phyloP scores from a whole-genome alignment of 1,284 basidiomycete genomes.

The Stereum hirsutum region DNA sequence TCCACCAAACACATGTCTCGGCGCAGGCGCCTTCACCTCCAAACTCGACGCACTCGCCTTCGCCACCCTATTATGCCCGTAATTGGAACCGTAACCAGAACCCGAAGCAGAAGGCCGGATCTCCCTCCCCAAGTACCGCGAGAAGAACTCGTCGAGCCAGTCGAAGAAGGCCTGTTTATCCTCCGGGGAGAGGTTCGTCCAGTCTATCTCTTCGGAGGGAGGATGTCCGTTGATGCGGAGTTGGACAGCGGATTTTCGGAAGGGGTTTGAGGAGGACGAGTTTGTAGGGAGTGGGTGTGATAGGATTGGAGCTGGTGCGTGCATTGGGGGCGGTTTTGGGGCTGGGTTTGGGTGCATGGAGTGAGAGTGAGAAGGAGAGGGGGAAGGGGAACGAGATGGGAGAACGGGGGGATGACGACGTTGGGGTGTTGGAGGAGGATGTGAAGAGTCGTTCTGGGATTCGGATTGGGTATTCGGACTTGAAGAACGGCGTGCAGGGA shows the following conservation, averaged over 20 bases:
- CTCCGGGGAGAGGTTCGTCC: slow-evolving; percentile 51
- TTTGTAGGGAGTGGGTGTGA: background rate
- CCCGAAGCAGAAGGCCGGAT: too few relatives aligned
- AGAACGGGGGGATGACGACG: too few relatives aligned
- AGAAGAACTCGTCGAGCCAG: slow-evolving; percentile 75
- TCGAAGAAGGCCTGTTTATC: slow-evolving; percentile 68
- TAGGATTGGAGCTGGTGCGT: background rate
- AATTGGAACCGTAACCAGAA: too few relatives aligned
- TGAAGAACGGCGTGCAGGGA: too few relatives aligned
- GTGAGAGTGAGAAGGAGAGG: too few relatives aligned
- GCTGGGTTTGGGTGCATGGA: too few relatives aligned
- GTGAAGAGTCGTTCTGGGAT: too few relatives aligned
- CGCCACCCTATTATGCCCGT: slow-evolving; percentile 2
- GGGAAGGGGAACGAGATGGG: too few relatives aligned
- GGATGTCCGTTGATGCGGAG: background rate
- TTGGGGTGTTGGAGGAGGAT: too few relatives aligned
- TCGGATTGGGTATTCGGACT: too few relatives aligned
- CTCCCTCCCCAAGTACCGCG: slow-evolving; percentile 25
- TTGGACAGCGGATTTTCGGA: background rate
- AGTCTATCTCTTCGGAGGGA: slow-evolving; percentile 37
- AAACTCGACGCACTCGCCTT: background rate
- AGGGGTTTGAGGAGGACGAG: background rate
- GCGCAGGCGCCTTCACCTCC: background rate
- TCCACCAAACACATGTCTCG: background rate
- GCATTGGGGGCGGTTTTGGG: background rate